These are phyloP conservation scores for Taxillus chinensis DNA, from an alignment of 164 flowering plant genomes.

Conservation along the genomic window DNA sequence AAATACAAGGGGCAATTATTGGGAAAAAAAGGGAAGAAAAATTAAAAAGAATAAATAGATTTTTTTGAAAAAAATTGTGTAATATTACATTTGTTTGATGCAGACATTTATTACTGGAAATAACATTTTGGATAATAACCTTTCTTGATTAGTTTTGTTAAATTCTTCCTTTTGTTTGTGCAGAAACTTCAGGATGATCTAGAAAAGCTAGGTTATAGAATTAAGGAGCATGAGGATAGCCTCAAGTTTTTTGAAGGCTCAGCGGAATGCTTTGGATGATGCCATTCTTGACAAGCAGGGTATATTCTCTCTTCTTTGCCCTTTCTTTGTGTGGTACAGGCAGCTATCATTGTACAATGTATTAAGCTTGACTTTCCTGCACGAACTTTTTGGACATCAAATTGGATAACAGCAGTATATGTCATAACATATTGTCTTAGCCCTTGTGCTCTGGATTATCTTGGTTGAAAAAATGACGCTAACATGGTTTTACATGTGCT, in stretches of 20 bases:
- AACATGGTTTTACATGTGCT: too few relatives aligned
- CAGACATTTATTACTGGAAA: not conserved
- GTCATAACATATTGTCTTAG: not conserved
- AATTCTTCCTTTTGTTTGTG: slow-evolving; percentile 4
- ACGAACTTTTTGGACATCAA: not conserved
- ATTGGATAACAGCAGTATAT: too few relatives aligned
- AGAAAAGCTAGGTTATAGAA: slow-evolving; percentile 39
- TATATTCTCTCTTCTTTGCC: slow-evolving; percentile 8
- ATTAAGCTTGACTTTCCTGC: not conserved
- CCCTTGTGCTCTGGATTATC: too few relatives aligned
- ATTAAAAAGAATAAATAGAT: too few relatives aligned
- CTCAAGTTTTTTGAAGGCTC: slow-evolving; percentile 37
- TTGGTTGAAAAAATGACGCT: too few relatives aligned
- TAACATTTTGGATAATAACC: not conserved
- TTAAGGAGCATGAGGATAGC: slow-evolving; percentile 69
- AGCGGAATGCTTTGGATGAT: slow-evolving; percentile 42
- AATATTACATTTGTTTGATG: too few relatives aligned
- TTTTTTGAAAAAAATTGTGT: too few relatives aligned
- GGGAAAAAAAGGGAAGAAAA: too few relatives aligned
- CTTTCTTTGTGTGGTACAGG: not conserved
- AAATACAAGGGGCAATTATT: too few relatives aligned
- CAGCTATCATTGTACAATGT: not conserved
- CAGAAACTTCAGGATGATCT: slow-evolving; percentile 73
- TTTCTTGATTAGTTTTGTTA: not conserved
- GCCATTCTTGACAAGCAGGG: slow-evolving; percentile 77